phyloP scores from a whole-genome alignment of 139 green algal species.

The Chlamydomonas schloesseri region DNA sequence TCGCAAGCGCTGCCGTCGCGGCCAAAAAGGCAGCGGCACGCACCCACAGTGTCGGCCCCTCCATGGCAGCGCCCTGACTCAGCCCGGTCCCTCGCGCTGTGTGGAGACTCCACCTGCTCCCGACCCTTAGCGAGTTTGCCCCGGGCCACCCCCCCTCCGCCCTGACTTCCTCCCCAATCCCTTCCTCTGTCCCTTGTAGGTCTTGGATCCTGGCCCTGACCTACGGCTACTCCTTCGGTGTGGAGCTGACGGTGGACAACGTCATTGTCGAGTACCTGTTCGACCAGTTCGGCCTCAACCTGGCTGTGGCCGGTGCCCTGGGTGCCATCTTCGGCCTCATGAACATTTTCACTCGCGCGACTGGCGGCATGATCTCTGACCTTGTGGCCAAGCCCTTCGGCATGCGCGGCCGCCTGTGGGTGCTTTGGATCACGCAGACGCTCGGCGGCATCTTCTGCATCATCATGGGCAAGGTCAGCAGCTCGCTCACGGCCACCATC shows the following conservation, averaged over 20 bases:
- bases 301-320: constrained; percentile 45
- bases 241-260: constrained; percentile 91
- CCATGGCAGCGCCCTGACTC: no score
- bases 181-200: background rate
- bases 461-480: constrained; percentile 75
- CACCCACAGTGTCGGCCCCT: no score
- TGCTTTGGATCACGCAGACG: constrained; percentile 73
- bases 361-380: constrained; percentile 82
- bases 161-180: no score
- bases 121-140: no score
- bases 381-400: constrained; percentile 59
- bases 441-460: constrained; percentile 85
- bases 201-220: constrained; percentile 74
- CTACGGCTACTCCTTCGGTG: constrained; percentile 89
- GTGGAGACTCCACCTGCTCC: no score
- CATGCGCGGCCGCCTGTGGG: constrained; percentile 89
- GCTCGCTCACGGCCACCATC: constrained; percentile 81
- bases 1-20: no score
- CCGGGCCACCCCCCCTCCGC: no score
- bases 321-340: constrained; percentile 83
- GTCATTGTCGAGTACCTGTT: constrained; percentile 78
- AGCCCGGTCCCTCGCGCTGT: no score
- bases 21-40: no score
- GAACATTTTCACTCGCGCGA: constrained; percentile 92
- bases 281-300: constrained; percentile 81